Evolutionary conservation across 164 flowering plant genomes (phyloP), one percentile per base, ranked within the genome.

Genomic region (Vitis rotundifolia): DNA sequence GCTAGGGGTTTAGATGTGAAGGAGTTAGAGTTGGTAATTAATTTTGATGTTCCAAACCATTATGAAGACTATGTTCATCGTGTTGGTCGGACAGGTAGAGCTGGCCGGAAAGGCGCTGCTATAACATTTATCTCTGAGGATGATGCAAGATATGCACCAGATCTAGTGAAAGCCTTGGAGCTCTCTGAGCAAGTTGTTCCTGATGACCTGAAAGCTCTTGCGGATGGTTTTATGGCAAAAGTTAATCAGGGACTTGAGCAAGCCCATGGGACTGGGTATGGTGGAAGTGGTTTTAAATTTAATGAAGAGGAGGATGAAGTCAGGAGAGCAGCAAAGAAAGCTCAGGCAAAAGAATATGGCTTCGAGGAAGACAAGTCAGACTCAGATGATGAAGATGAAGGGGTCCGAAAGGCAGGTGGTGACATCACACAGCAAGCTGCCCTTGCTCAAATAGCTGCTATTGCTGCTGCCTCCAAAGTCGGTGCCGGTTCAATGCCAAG

Each of bases 11-110:
- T 93, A 65, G 99, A 93, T 85, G 99, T 95, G 59, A 95, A 95
- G 80, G 98, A 95, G 69, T 97, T 95, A 54, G 99, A 95, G 75
- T 77, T 95, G 64, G 98, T 92, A 58, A 74, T 95, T 57, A 95
- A 95, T 73, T 95, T 62, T 77, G 93, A 95, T 77, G 96, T 84
- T 51, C 97, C 99, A 31, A 94, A 91, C 73, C 99, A 94, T 76
- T 94, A 94, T 71, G 99, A 94, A 81, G 99, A 94, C 71, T 92
- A 94, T 85, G 99, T 92, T 18, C 98, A 94, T 65, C 97, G 98
- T 60, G 98, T 94, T 64, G 98, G 97, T 51, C 81, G 97, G 57
- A 94, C 98, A 11, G 98, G 98, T 11, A 80, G 98, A 71, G 98
- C 98, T 70, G 98, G 98, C 8, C 74, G 88, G 26, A 92, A 92